Conservation (phyloP, 192 early-diverging fungal genomes). For the Ramicandelaber brevisporus region DNA sequence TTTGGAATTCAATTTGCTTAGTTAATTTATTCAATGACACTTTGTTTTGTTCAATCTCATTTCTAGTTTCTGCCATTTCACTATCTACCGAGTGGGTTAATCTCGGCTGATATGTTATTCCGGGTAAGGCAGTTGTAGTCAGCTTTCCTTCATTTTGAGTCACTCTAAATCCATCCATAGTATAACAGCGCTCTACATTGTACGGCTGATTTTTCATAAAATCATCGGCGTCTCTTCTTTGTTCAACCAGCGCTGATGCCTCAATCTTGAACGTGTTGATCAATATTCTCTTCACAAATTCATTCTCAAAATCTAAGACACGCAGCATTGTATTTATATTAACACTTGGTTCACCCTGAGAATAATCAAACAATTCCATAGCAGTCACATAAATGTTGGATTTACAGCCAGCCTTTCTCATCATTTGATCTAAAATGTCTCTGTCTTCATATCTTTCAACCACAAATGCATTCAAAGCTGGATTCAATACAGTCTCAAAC, state of each 20-base stretch:
- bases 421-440: constrained; percentile 19
- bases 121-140: too few species aligned
- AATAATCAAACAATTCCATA: constrained; percentile 39
- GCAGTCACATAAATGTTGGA: constrained; percentile 31
- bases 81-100: too few species aligned
- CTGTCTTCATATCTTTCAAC: constrained; percentile 41
- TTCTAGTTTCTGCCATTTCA: too few species aligned
- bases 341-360: constrained; percentile 27
- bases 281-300: constrained; percentile 46
- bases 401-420: constrained; percentile 17
- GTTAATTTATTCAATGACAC: too few species aligned
- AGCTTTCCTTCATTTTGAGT: too few species aligned
- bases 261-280: constrained; percentile 42
- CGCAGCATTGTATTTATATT: constrained; percentile 34
- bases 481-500: constrained; percentile 35
- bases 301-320: constrained; percentile 26
- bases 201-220: constrained; percentile 17
- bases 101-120: too few species aligned
- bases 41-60: too few species aligned
- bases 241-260: constrained; percentile 33
- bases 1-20: too few species aligned
- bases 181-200: constrained; percentile 34
- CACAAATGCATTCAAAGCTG: constrained; percentile 32
- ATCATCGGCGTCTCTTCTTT: constrained; percentile 21
- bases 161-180: constrained; percentile 27